phyloP scores from a whole-genome alignment of 495 filamentous ascomycete genomes.

The Hyaloscypha variabilis region DNA sequence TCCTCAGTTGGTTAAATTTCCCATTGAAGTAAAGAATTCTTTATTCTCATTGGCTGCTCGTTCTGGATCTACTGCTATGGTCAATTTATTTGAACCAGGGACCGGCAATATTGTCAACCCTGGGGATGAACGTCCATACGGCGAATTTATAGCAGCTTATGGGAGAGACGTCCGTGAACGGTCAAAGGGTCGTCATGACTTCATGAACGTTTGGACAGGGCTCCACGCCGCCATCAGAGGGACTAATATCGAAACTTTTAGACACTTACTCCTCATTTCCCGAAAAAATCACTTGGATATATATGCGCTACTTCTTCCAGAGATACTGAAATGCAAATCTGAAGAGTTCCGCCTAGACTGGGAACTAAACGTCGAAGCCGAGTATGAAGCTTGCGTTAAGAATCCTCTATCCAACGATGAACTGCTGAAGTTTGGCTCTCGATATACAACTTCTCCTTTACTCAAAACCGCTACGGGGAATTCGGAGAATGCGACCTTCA shows the following conservation, averaged over 20 bases:
- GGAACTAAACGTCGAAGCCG: neutral
- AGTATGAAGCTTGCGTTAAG: neutral
- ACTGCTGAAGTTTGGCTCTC: neutral
- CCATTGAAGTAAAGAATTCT: neutral
- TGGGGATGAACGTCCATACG: too few relatives aligned
- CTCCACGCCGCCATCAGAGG: neutral
- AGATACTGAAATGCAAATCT: neutral
- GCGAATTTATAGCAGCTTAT: too few relatives aligned
- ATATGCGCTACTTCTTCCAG: neutral
- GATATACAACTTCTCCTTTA: neutral
- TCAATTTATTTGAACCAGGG: neutral
- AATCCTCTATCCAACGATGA: neutral
- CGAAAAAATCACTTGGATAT: neutral
- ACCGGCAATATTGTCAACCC: too few relatives aligned
- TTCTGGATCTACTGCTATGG: neutral
- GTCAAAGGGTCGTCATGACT: too few relatives aligned
- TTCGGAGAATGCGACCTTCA: neutral
- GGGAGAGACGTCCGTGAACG: too few relatives aligned
- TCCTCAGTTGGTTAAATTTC: constrained; percentile 11
- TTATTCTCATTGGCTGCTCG: neutral
- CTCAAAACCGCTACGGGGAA: neutral
- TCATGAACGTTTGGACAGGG: too few relatives aligned
- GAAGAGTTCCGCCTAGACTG: neutral
- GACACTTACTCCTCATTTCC: neutral
- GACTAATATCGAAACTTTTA: neutral